Conservation (phyloP, 202 grass and related monocot species). For the Eragrostis tef region DNA sequence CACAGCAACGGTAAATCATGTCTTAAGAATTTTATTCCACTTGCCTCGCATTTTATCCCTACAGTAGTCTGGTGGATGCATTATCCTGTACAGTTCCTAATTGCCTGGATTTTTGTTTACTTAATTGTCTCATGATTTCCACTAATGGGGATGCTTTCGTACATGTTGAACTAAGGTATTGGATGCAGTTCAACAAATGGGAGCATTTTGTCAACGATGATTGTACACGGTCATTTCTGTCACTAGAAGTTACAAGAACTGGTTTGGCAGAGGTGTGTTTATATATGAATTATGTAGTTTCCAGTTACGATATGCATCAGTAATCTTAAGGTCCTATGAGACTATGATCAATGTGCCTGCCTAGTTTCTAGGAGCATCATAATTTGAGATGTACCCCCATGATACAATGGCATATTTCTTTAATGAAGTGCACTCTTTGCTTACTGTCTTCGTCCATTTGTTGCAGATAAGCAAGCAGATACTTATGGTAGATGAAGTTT, state of each 20-base stretch:
- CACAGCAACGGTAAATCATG: slow-evolving; percentile 65
- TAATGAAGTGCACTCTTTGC: slow-evolving; percentile 21
- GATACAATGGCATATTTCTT: slow-evolving; percentile 7
- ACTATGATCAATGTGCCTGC: neutral
- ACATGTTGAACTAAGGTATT: slow-evolving; percentile 61
- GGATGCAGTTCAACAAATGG: slow-evolving; percentile 88
- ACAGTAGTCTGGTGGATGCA: neutral
- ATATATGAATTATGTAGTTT: slow-evolving; percentile 16
- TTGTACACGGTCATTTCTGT: slow-evolving; percentile 80
- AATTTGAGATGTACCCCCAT: neutral
- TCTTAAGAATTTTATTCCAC: slow-evolving; percentile 10
- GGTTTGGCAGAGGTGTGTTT: slow-evolving; percentile 72
- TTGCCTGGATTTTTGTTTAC: slow-evolving; percentile 32
- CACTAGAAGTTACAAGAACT: slow-evolving; percentile 68
- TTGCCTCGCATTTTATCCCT: neutral
- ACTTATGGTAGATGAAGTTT: slow-evolving; percentile 76
- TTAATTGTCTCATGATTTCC: slow-evolving; percentile 21
- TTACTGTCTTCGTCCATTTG: slow-evolving; percentile 38
- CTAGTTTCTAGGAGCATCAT: slow-evolving; percentile 15
- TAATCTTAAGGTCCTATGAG: neutral
- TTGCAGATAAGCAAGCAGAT: slow-evolving; percentile 86
- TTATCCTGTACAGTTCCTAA: slow-evolving; percentile 30
- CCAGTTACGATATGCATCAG: neutral
- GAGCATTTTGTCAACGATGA: slow-evolving; percentile 93
- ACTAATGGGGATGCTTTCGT: slow-evolving; percentile 33